Conservation (phyloP, 1,139 yeast species). For the Magnusiomyces ingens region DNA sequence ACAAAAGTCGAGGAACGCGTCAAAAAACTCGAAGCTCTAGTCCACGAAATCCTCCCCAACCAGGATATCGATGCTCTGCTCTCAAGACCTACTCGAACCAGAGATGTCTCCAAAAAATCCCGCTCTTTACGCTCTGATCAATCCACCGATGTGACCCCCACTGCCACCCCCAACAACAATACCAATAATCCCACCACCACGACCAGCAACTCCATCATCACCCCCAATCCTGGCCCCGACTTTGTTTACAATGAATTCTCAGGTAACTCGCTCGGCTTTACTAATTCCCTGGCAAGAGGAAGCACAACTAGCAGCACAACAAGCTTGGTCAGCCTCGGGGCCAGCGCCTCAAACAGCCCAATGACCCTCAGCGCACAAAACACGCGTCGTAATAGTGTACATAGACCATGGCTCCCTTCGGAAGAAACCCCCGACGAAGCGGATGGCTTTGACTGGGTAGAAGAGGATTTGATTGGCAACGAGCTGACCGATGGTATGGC, state of each 20-base stretch:
- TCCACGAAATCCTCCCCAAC: conserved; percentile 41
- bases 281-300: not conserved
- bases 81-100: not conserved
- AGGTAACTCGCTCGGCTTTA: not conserved
- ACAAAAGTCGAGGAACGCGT: conserved; percentile 69
- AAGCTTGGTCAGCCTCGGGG: not conserved
- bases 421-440: conserved; percentile 41
- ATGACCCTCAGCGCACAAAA: not conserved
- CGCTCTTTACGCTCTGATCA: not conserved
- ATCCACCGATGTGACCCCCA: not conserved
- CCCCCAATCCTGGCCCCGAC: not conserved
- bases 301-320: not conserved
- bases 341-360: not conserved
- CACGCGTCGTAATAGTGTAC: conserved; percentile 22
- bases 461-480: conserved; percentile 37
- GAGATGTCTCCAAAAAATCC: not conserved
- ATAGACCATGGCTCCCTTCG: conserved; percentile 31
- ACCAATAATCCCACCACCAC: not conserved
- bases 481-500: conserved; percentile 48
- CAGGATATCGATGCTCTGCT: conserved; percentile 39
- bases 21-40: conserved; percentile 46
- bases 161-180: not conserved
- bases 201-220: not conserved
- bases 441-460: conserved; percentile 53
- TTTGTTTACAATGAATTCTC: not conserved